Percentiles rank a stretch among this genome's conserved stretches.
These are phyloP conservation scores for Trifolium pratense DNA, from an alignment of 306 rosid genomes.

Conservation along the genomic window DNA sequence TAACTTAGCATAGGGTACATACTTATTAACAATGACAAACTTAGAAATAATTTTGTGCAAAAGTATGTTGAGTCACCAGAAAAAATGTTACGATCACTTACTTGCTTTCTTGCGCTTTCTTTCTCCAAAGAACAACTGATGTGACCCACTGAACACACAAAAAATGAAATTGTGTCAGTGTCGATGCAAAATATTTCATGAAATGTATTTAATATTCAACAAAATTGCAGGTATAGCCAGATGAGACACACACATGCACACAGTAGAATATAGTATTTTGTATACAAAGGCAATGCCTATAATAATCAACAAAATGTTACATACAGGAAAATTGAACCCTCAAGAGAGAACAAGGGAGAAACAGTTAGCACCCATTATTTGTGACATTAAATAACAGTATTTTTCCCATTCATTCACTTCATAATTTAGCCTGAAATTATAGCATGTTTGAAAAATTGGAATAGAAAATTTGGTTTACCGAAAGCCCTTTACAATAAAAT, in stretches of 20 bases:
- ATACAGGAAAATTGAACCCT: constrained; percentile 12
- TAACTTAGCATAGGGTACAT: background rate
- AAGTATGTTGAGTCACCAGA: constrained; percentile 16
- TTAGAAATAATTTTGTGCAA: constrained; percentile 6
- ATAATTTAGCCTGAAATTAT: constrained; percentile 17
- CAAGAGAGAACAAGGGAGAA: constrained; percentile 18
- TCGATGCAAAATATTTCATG: constrained; percentile 10
- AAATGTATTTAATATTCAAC: constrained; percentile 10
- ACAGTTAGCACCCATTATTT: constrained; percentile 10
- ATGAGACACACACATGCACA: background rate
- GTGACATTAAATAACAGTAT: constrained; percentile 7
- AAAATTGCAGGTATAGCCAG: constrained; percentile 18
- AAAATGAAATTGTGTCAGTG: constrained; percentile 31
- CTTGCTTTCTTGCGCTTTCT: constrained; percentile 81
- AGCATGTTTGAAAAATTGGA: constrained; percentile 19
- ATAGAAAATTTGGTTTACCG: constrained; percentile 10
- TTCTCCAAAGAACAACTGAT: constrained; percentile 80
- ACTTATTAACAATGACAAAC: constrained; percentile 15
- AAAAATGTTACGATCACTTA: constrained; percentile 52
- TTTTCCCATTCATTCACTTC: constrained; percentile 8
- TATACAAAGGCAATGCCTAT: background rate
- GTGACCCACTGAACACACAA: constrained; percentile 66
- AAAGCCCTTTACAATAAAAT: background rate
- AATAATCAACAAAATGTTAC: constrained; percentile 4
- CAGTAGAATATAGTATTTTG: background rate